These are phyloP conservation scores for Ceratobasidium sp. DNA, from an alignment of 1,284 basidiomycete species.

Conservation along the genomic window DNA sequence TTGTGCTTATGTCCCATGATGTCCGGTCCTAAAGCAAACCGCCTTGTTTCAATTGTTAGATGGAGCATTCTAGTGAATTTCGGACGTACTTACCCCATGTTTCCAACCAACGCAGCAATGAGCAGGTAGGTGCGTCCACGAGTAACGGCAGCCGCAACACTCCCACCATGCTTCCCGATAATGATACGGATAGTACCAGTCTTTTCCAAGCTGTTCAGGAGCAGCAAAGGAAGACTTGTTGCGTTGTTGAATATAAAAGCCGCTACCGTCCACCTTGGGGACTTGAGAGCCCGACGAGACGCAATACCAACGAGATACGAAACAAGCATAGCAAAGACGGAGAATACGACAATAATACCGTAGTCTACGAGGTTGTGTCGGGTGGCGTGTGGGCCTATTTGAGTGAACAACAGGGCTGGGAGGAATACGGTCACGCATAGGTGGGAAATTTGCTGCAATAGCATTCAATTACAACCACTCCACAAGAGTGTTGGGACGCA, in stretches of 20 bases:
- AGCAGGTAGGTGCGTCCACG: conserved; percentile 36
- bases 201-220: conserved; percentile 32
- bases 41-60: neutral
- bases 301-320: conserved; percentile 19
- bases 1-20: conserved; percentile 18
- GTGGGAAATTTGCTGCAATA: conserved; percentile 29
- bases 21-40: conserved; percentile 24
- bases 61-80: neutral
- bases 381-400: conserved; percentile 35
- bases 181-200: conserved; percentile 34
- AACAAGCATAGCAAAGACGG: conserved; percentile 23
- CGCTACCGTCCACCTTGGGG: conserved; percentile 30
- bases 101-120: conserved; percentile 31
- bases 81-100: conserved; percentile 28
- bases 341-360: conserved; percentile 18
- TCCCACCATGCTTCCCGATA: conserved; percentile 17
- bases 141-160: conserved; percentile 8
- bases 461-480: neutral
- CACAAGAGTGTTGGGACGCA: neutral
- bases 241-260: conserved; percentile 41
- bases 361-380: conserved; percentile 23
- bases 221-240: conserved; percentile 36
- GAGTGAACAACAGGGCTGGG: conserved; percentile 25
- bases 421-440: conserved; percentile 32
- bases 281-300: neutral